Evolutionary conservation across 2,329 filamentous ascomycete species (phyloP), one percentile per base, ranked within the genome.

Genomic region (Pseudogymnoascus sp.): DNA sequence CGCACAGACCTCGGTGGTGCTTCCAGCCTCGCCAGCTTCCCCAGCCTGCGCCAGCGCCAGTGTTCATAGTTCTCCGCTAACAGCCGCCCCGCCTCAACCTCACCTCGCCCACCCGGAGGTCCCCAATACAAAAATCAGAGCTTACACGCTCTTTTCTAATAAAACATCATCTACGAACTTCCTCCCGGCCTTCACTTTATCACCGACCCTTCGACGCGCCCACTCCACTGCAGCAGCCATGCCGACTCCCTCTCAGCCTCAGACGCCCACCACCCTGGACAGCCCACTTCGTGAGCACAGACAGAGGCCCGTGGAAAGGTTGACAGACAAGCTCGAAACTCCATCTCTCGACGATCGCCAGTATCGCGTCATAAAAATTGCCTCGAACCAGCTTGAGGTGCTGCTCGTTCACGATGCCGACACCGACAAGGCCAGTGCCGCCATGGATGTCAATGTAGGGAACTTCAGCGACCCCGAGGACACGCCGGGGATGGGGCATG

Each of bases 381-480:
- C 85, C 57, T 79, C 84, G n/a, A 99, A 99, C 76, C 83, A 93
- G 75, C 84, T 99, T 14, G 93, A 99, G 79, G 93, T 87, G 6
- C 81, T 99, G 16, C 79, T 99, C 60, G 95, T 97, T 63, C 93
- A 97, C 74, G 95, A 99, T 77, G 85, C 90, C 1, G 88, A 96
- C 67, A 96, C 95, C 6, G 95, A 99, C 80, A 97, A 97, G 82
- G 93, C 95, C 67, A 96, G 92, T 71, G 95, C 93, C 8, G 90
- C 93, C 61, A 86, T 97, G 73, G 95, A 97, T 74, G 93, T 97
- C 73, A 93, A 96, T 75, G 93, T 97, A 37, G 95, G 95, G 66
- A 96, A 91, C 76, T 97, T 97, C 78, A 96, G 90, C 73, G 95
- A 99, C 73, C 86, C 90, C 68, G 85, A 89, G 68, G 90, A 92